phyloP scores from a whole-genome alignment of 495 filamentous ascomycete genomes.

The Penicillium antarcticum region DNA sequence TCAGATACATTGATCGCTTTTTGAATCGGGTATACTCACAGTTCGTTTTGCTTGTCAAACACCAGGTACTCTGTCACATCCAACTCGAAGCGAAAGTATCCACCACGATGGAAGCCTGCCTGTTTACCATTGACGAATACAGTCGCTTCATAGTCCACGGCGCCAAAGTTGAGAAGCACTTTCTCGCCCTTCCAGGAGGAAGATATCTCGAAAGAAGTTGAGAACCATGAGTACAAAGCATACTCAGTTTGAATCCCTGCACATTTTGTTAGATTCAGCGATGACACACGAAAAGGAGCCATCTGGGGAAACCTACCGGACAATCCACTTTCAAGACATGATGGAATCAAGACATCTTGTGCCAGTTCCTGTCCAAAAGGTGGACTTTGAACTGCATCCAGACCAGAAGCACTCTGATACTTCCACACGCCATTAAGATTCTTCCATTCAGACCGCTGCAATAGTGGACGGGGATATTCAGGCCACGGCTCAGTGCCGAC shows the following conservation, averaged over 20 bases:
- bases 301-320: too few species aligned
- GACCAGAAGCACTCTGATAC: conserved; percentile 46
- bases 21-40: conserved; percentile 34
- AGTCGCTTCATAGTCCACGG: conserved; percentile 65
- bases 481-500: conserved; percentile 64
- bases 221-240: conserved; percentile 57
- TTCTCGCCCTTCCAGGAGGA: conserved; percentile 38
- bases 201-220: conserved; percentile 54
- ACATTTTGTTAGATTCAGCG: conserved; percentile 7
- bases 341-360: conserved; percentile 57
- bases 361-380: conserved; percentile 39
- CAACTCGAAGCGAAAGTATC: conserved; percentile 59
- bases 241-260: conserved; percentile 50
- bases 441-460: conserved; percentile 56
- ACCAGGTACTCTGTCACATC: conserved; percentile 54
- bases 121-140: conserved; percentile 60
- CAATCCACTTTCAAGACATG: conserved; percentile 58
- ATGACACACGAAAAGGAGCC: conserved; percentile 1
- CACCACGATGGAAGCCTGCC: conserved; percentile 54
- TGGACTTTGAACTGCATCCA: conserved; percentile 37
- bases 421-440: conserved; percentile 66
- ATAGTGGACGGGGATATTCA: conserved; percentile 62
- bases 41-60: conserved; percentile 42
- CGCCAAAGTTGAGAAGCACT: conserved; percentile 63
- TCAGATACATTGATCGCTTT: not conserved